These are phyloP conservation scores for Thielaviopsis euricoi DNA, from an alignment of 2,329 filamentous ascomycete species.

Conservation along the genomic window DNA sequence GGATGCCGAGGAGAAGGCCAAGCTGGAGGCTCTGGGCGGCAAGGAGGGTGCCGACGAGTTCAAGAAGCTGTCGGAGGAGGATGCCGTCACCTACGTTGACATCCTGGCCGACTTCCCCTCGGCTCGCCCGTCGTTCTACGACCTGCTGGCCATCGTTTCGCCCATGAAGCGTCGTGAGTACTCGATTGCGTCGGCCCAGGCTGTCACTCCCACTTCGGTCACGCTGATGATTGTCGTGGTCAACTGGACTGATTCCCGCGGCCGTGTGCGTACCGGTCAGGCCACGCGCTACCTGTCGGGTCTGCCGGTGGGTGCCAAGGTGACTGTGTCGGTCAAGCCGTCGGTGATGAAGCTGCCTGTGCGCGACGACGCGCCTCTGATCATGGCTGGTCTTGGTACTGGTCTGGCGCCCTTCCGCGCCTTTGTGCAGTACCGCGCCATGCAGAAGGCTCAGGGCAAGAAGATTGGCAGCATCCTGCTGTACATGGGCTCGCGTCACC, in stretches of 20 bases:
- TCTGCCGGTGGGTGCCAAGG: slow-evolving; percentile 56
- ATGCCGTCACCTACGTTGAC: slow-evolving; percentile 82
- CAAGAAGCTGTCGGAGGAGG: slow-evolving; percentile 80
- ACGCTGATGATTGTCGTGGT: slow-evolving; percentile 95
- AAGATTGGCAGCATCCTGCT: slow-evolving; percentile 84
- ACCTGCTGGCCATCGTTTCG: slow-evolving; percentile 71
- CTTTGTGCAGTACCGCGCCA: slow-evolving; percentile 93
- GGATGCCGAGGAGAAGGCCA: slow-evolving; percentile 67
- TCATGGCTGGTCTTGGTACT: slow-evolving; percentile 98
- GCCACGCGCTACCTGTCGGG: slow-evolving; percentile 77
- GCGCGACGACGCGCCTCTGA: slow-evolving; percentile 76
- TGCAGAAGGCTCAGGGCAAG: slow-evolving; percentile 95
- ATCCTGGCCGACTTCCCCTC: slow-evolving; percentile 79
- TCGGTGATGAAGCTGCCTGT: slow-evolving; percentile 97
- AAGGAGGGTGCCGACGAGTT: slow-evolving; percentile 75
- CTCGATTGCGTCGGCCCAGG: slow-evolving; percentile 95
- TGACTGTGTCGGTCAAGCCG: slow-evolving; percentile 91
- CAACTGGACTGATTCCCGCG: slow-evolving; percentile 78
- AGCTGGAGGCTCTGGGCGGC: slow-evolving; percentile 59
- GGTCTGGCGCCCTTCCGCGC: slow-evolving; percentile 98
- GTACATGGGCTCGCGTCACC: slow-evolving; percentile 93
- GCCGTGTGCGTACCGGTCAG: slow-evolving; percentile 80
- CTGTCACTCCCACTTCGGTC: slow-evolving; percentile 78
- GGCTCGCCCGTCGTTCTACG: slow-evolving; percentile 73
- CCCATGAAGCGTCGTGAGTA: slow-evolving; percentile 96